Percentiles rank a stretch among this genome's conserved stretches.
Conservation (phyloP, 148 eudicot species). For the Cornus controversa region DNA sequence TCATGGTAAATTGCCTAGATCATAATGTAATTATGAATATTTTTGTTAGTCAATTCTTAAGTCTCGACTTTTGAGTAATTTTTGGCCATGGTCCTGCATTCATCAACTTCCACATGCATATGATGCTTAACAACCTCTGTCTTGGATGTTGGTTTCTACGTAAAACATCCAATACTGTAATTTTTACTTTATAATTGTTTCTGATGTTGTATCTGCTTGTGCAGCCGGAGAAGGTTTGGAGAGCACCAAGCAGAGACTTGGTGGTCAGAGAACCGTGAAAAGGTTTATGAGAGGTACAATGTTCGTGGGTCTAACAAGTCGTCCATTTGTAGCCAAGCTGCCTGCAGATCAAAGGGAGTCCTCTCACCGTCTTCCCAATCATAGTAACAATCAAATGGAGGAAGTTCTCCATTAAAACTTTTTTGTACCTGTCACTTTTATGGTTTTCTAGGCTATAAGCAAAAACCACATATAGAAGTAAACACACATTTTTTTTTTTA, state of each 20-base stretch:
- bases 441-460: conserved; percentile 1
- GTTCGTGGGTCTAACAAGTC: conserved; percentile 52
- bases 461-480: conserved; percentile 5
- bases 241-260: conserved; percentile 97
- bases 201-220: conserved; percentile 2
- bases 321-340: conserved; percentile 65
- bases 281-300: conserved; percentile 80
- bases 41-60: too few relatives aligned
- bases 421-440: conserved; percentile 4
- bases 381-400: conserved; percentile 23
- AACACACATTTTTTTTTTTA: background rate
- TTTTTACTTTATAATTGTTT: background rate
- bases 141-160: background rate
- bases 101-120: background rate
- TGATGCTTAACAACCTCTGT: background rate
- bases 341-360: conserved; percentile 65
- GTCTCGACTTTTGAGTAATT: too few relatives aligned
- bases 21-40: too few relatives aligned
- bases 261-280: conserved; percentile 98
- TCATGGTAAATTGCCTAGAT: background rate
- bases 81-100: background rate
- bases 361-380: conserved; percentile 52
- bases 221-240: conserved; percentile 90
- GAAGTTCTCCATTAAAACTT: conserved; percentile 1
- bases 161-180: background rate